Base-by-base conservation (phyloP, 768 basidiomycete species). In the Cantharellus anzutake region DNA sequence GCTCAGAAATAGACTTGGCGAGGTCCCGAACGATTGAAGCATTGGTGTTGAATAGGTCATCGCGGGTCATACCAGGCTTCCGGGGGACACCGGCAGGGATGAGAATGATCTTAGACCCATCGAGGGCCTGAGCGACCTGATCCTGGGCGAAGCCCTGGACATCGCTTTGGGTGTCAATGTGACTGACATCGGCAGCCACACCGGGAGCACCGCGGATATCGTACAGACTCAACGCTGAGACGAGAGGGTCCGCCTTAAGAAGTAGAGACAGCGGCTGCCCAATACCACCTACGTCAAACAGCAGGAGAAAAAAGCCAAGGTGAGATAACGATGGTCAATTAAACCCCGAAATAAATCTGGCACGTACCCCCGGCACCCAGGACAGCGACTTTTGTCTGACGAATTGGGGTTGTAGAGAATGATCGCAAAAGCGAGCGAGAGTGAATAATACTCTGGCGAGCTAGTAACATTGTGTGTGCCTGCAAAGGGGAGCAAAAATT, bases 41-140 rank as follows among this genome's bases (percentile, higher is more conserved):
- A 71, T 98, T 98, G 66, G 92, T 92, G 75, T 91, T 92, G 80
- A 93, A 93, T 58, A 93, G 85, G 68, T 93, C 90, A 68, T 93
- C 90, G 75, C 90, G 88, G 73, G 87, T 91, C 90, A 93, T 94
- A 66, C 72, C 67, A 68, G 92, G 91, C 82, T 99, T 99, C 71
- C 96, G 79, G 64, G 96, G 96, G 63, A 99, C 94, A 80, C 96
- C 96, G 73, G 96, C 96, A 61, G 96, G 96, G 70, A 98, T 96
- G 64, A 98, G 86, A 65, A 98, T 83, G 63, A 98, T 86, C 72
- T 97, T 77, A 61, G 80, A 85, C 63, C 84, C 93, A 62, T 88
- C 82, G 62, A 99, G 80, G 20, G 96, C 92, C 66, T 81, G 77
- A 71, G 91, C 87, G 66, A 97, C 80, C 70, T 91, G 80, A 73